Conservation (phyloP, 371 early-diverging fungal genomes). For the Saksenaea vasiformis region DNA sequence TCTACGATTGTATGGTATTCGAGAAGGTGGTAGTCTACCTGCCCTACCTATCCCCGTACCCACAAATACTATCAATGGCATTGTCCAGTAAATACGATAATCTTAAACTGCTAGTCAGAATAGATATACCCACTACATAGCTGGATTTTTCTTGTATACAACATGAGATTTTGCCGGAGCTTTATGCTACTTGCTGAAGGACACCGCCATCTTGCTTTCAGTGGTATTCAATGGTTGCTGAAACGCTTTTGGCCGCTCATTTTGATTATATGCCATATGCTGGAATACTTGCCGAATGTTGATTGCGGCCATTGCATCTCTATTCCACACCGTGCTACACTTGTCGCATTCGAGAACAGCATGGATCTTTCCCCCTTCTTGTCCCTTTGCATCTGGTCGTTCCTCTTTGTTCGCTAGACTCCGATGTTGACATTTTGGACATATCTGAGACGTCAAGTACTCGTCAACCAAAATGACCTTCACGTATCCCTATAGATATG, state of each 20-base stretch:
- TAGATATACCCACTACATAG: too few species aligned
- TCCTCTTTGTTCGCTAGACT: background rate
- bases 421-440: background rate
- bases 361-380: background rate
- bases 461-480: background rate
- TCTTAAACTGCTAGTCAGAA: too few species aligned
- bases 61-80: constrained; percentile 7
- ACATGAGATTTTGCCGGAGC: background rate
- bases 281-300: too few species aligned
- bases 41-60: constrained; percentile 28
- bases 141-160: background rate
- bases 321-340: background rate
- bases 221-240: background rate
- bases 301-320: background rate
- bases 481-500: too few species aligned
- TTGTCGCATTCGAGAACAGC: background rate
- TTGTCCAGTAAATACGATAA: constrained; percentile 11
- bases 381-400: background rate
- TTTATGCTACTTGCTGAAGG: background rate
- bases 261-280: background rate
- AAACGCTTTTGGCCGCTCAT: background rate
- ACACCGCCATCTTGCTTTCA: background rate
- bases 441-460: constrained; percentile 5
- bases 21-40: constrained; percentile 37
- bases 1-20: constrained; percentile 57